These are phyloP conservation scores for Halenospora varia DNA, from an alignment of 495 filamentous ascomycete genomes.

Conservation along the genomic window DNA sequence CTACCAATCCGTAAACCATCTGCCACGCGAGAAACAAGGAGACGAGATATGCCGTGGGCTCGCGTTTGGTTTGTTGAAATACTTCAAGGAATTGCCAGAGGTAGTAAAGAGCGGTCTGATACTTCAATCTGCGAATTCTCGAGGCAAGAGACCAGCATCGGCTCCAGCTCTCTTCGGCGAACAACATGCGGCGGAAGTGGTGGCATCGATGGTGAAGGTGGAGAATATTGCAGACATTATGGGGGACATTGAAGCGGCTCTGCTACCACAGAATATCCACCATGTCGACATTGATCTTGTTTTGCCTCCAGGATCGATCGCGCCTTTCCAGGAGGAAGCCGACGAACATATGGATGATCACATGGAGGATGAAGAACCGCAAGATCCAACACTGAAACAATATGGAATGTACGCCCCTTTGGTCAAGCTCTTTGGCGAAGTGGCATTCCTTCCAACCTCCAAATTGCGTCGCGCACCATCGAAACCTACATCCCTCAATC, in stretches of 20 bases:
- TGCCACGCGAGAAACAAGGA: constrained; percentile 91
- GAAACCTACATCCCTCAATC: constrained; percentile 71
- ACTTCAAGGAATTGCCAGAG: constrained; percentile 82
- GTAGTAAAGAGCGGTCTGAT: constrained; percentile 61
- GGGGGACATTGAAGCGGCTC: constrained; percentile 61
- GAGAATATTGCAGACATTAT: constrained; percentile 72
- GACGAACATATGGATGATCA: constrained; percentile 49
- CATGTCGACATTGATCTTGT: constrained; percentile 89
- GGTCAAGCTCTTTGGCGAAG: constrained; percentile 72
- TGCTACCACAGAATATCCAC: constrained; percentile 71
- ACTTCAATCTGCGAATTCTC: constrained; percentile 41
- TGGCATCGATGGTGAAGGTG: constrained; percentile 73
- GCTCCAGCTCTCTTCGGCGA: constrained; percentile 75
- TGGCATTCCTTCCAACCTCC: constrained; percentile 82
- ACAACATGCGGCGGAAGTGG: constrained; percentile 87
- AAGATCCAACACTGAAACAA: constrained; percentile 55
- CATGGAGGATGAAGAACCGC: constrained; percentile 54
- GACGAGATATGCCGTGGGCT: constrained; percentile 86
- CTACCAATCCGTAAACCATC: constrained; percentile 83
- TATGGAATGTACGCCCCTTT: constrained; percentile 73
- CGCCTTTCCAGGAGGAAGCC: constrained; percentile 43
- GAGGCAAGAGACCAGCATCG: constrained; percentile 48
- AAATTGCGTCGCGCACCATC: constrained; percentile 85
- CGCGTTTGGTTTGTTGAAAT: constrained; percentile 88
- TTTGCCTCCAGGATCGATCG: constrained; percentile 69